Conservation (phyloP, 345 rosid genomes). For the Gossypium longicalyx region DNA sequence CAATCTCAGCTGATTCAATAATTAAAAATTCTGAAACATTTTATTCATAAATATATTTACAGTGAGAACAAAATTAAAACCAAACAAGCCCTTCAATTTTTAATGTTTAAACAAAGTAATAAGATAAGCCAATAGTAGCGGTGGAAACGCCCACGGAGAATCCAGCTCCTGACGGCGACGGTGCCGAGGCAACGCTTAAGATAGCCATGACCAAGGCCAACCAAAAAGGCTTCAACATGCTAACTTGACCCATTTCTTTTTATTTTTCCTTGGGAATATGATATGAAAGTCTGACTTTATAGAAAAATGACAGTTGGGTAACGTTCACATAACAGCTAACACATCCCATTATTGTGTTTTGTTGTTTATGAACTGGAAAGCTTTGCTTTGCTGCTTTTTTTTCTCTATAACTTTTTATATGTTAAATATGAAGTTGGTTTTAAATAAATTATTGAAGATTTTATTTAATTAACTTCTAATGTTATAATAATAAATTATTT, state of each 20-base stretch:
- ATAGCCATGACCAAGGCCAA: slow-evolving; percentile 9
- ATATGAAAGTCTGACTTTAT: too few relatives aligned
- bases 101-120: slow-evolving; percentile 26
- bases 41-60: not conserved
- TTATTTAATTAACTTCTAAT: too few relatives aligned
- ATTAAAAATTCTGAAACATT: not conserved
- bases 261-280: too few relatives aligned
- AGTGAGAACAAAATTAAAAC: too few relatives aligned
- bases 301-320: slow-evolving; percentile 17
- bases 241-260: slow-evolving; percentile 25
- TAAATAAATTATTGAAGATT: too few relatives aligned
- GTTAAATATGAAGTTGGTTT: too few relatives aligned
- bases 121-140: slow-evolving; percentile 25
- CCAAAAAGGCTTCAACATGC: slow-evolving; percentile 15
- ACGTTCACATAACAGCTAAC: slow-evolving; percentile 18
- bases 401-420: too few relatives aligned
- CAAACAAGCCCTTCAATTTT: not conserved
- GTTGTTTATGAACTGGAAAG: too few relatives aligned
- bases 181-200: slow-evolving; percentile 16
- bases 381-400: too few relatives aligned
- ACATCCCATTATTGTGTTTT: not conserved
- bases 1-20: too few relatives aligned
- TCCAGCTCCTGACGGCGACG: slow-evolving; percentile 34
- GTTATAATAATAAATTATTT: too few relatives aligned
- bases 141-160: slow-evolving; percentile 24